Conservation (phyloP, 768 basidiomycete species). For the Polyporus arcularius region DNA sequence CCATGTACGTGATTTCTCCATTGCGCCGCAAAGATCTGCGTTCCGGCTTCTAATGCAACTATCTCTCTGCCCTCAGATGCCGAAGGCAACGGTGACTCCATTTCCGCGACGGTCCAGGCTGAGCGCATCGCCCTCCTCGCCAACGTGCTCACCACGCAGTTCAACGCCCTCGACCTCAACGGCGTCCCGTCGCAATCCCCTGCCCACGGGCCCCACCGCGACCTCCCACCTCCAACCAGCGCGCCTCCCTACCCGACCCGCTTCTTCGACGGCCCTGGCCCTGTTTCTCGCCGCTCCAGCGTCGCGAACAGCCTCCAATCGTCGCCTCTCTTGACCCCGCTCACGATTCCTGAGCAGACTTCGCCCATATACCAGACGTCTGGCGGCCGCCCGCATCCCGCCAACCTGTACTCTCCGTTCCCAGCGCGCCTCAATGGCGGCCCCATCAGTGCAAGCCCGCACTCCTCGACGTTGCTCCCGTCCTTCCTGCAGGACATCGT, state of each 20-base stretch:
- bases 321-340: conserved; percentile 14
- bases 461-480: conserved; percentile 58
- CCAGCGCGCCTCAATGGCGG: conserved; percentile 24
- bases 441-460: conserved; percentile 27
- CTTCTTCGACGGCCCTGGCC: neutral
- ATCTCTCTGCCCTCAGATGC: conserved; percentile 52
- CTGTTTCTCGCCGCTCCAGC: neutral
- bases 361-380: conserved; percentile 77
- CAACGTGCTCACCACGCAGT: conserved; percentile 62
- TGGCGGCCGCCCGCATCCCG: conserved; percentile 30
- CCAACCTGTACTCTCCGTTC: neutral
- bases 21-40: conserved; percentile 11
- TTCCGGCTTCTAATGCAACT: conserved; percentile 5
- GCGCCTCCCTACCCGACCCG: conserved; percentile 6
- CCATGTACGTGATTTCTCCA: conserved; percentile 57
- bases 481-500: conserved; percentile 78
- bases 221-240: conserved; percentile 6
- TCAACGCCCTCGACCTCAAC: conserved; percentile 23
- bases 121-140: conserved; percentile 82
- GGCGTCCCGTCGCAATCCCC: conserved; percentile 19
- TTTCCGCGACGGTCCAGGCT: conserved; percentile 81
- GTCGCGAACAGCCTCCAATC: conserved; percentile 5
- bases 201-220: conserved; percentile 4
- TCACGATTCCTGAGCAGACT: conserved; percentile 6
- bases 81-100: conserved; percentile 86